Evolutionary conservation across 768 basidiomycete genomes (phyloP).

Genomic region (Coprinopsis cinerea): DNA sequence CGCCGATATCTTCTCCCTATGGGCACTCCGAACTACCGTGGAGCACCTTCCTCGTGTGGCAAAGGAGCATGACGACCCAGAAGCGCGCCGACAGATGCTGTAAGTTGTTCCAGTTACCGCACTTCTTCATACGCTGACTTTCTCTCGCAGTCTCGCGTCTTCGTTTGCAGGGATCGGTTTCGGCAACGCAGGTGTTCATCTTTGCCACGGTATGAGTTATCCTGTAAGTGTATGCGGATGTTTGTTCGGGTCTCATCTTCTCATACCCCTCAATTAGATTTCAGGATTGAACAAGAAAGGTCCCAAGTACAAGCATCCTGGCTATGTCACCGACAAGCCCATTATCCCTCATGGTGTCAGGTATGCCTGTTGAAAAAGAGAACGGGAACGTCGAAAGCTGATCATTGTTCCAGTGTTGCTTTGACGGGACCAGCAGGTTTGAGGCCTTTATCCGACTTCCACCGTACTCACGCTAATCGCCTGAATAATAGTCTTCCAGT

Average conservation of each 20-base stretch:
- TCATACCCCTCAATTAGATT: constrained; percentile 48
- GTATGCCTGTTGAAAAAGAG: constrained; percentile 35
- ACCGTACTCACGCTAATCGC: neutral
- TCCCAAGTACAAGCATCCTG: constrained; percentile 86
- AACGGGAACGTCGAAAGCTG: no score
- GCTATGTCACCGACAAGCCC: constrained; percentile 78
- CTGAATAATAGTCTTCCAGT: constrained; percentile 68
- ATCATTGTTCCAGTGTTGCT: constrained; percentile 51
- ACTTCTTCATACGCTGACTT: neutral
- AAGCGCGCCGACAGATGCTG: constrained; percentile 91
- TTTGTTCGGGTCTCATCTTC: neutral
- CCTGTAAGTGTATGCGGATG: constrained; percentile 45
- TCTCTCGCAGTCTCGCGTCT: constrained; percentile 61
- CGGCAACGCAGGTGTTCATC: constrained; percentile 87
- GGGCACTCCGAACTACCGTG: constrained; percentile 88
- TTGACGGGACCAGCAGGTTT: constrained; percentile 81
- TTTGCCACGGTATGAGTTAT: constrained; percentile 88
- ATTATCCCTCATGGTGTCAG: constrained; percentile 93
- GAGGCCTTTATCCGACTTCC: constrained; percentile 7
- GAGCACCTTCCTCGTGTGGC: constrained; percentile 85
- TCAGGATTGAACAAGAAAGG: constrained; percentile 93
- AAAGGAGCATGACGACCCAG: constrained; percentile 68
- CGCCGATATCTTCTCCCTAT: constrained; percentile 92
- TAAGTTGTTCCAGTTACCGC: constrained; percentile 27
- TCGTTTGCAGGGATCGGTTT: constrained; percentile 96